A percentile compares a stretch with the other conserved stretches of the same genome.
Evolutionary conservation across 345 rosid genomes (phyloP).

Genomic region (Eutrema yunnanense): DNA sequence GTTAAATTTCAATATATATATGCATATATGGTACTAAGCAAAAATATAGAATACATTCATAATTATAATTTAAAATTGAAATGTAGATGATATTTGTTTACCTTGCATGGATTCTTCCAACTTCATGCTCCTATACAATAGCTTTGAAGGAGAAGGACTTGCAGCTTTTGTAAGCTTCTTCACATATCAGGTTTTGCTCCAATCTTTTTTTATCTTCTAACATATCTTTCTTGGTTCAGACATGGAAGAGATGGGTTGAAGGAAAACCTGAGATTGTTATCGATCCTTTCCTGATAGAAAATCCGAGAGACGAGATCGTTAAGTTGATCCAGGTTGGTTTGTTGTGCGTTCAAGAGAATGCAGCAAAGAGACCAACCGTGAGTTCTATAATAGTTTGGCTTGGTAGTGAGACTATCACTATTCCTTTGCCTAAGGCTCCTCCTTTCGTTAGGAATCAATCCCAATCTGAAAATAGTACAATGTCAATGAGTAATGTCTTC

Average conservation of each 20-base stretch:
- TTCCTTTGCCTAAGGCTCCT: slow-evolving; percentile 34
- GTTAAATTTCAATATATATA: not conserved
- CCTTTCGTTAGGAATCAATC: slow-evolving; percentile 17
- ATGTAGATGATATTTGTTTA: not conserved
- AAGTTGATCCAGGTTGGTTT: not conserved
- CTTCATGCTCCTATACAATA: slow-evolving; percentile 23
- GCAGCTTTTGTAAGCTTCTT: not conserved
- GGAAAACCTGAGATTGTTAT: not conserved
- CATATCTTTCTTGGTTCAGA: not conserved
- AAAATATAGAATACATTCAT: not conserved
- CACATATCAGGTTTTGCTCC: not conserved
- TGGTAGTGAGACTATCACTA: not conserved
- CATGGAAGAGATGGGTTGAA: not conserved
- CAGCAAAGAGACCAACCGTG: too few species aligned
- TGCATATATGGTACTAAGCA: not conserved
- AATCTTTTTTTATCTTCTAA: not conserved
- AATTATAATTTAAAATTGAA: not conserved
- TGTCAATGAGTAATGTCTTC: too few species aligned
- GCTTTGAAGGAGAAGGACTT: not conserved
- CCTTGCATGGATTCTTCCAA: slow-evolving; percentile 30
- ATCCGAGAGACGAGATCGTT: not conserved
- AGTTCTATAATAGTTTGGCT: too few species aligned
- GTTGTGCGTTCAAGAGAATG: too few species aligned
- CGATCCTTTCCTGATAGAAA: not conserved
- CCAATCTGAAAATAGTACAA: too few species aligned